Base-by-base conservation (phyloP, 768 basidiomycete genomes). In the Lyophyllum shimeji region DNA sequence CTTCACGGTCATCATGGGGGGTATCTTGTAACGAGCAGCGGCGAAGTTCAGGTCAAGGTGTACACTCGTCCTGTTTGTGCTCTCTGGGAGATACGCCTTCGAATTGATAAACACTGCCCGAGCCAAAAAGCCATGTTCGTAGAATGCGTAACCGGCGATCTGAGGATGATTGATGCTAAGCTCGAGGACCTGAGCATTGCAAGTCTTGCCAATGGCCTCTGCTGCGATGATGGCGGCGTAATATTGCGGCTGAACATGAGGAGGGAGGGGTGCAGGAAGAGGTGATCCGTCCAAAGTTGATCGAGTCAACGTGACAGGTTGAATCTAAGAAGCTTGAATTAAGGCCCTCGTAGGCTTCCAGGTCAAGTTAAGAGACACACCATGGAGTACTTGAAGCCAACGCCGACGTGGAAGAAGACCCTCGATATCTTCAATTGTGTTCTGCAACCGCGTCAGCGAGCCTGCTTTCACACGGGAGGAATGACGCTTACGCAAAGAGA, bases 301-400 rank as follows among this genome's bases (percentile, higher is more conserved):
- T 20, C 79, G 73, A 47, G 82, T 82, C 50, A 89, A 69, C 0
- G 80, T 73, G 40, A 74, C 66, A 1, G 87, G 88, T 67, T 89
- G 88, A 50, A 90, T 78, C 87, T 88, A 9, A 9, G 15, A n/a
- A 17, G 7, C 24, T 59, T 15, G 4, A 52, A 18, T 29, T 13
- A 46, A n/a, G 12, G n/a, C n/a, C n/a, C n/a, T 33, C 2, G 21
- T 27, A 34, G 27, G 25, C 24, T 46, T 39, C 42, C 13, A 21
- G 27, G 40, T 20, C 11, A 20, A 13, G 1, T 5, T 29, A 29
- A 9, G 23, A 12, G 9, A 56, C 68, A 52, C 46, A 87, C 86
- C 52, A 87, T 71, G 65, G 83, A 85, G 62, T 89, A 89, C 68
- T 89, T 89, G 71, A 78, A 89, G 0, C 87, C 87, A 53, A 89